Evolutionary conservation across 768 basidiomycete genomes (phyloP), one percentile per base, ranked within the genome.

Genomic region (Sporobolomyces pararoseus): DNA sequence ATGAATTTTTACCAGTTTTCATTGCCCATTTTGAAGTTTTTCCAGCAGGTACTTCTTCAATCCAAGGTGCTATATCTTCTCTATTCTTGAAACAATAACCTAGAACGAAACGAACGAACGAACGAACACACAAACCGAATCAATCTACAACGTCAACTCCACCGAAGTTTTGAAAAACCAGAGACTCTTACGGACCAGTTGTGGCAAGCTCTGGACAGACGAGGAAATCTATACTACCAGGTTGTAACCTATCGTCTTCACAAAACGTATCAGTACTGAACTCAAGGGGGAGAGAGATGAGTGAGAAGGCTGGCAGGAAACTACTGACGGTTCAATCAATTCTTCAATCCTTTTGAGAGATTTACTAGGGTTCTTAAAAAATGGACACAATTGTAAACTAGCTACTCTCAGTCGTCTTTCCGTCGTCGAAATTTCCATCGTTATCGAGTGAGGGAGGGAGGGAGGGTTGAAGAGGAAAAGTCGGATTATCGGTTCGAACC

Each of bases 191-290:
- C 68, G 39, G 23, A 68, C 70, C 74, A 0, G 75, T 65, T 49
- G 76, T 71, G 4, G 75, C 76, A 73, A 77, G 75, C 51, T 77
- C 76, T 1, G 76, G 76, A 31, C 75, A 49, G 0, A 77, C 66
- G 3, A 77, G 59, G 4, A 77, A 23, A 47, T 77, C 76, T 16
- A 75, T 27, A 42, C 19, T 4, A 5, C 54, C 64, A 0, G 51
- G 61, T 4, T 42, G 4, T 1, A 74, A 12, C 27, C 68, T 74
- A 51, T n/a, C n/a, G n/a, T n/a, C n/a, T n/a, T n/a, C n/a, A n/a
- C n/a, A n/a, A n/a, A n/a, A n/a, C n/a, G n/a, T 44, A 14, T 27
- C 31, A 13, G 44, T 9, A 6, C 9, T 12, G 19, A n/a, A n/a
- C n/a, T n/a, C n/a, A n/a, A n/a, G n/a, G n/a, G n/a, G n/a, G n/a